These are phyloP conservation scores for Cladosporium sp. DNA, from an alignment of 2,329 filamentous ascomycete genomes.

Conservation along the genomic window DNA sequence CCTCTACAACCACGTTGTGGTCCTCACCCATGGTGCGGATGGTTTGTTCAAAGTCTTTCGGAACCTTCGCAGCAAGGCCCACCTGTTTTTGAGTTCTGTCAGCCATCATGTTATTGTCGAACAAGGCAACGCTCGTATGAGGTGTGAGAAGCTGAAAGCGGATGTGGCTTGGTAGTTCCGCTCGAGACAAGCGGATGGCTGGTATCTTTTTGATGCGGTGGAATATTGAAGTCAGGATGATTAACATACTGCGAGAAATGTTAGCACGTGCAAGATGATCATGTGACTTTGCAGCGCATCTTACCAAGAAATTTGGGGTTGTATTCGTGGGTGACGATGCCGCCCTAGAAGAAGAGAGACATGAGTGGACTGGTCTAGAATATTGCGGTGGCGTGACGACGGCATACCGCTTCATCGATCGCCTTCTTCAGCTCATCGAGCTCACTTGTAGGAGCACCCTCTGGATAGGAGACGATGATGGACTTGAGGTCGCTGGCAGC, in stretches of 20 bases:
- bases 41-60: conserved; percentile 62
- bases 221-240: background rate
- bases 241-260: conserved; percentile 1
- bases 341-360: conserved; percentile 51
- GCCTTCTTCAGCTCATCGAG: conserved; percentile 66
- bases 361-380: conserved; percentile 10
- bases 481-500: conserved; percentile 58
- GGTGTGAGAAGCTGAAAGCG: background rate
- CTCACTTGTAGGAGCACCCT: conserved; percentile 57
- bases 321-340: conserved; percentile 67
- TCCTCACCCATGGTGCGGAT: conserved; percentile 59
- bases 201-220: background rate
- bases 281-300: background rate
- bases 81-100: conserved; percentile 21
- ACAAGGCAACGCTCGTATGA: background rate
- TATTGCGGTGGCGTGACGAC: background rate
- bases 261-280: conserved; percentile 39
- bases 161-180: background rate
- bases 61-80: conserved; percentile 50
- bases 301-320: conserved; percentile 11
- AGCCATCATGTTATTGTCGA: conserved; percentile 29
- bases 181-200: background rate
- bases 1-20: conserved; percentile 66
- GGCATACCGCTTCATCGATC: conserved; percentile 58
- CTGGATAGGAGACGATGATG: conserved; percentile 72